Conservation (phyloP, 2,329 filamentous ascomycete genomes). For the Verticillium klebahnii region DNA sequence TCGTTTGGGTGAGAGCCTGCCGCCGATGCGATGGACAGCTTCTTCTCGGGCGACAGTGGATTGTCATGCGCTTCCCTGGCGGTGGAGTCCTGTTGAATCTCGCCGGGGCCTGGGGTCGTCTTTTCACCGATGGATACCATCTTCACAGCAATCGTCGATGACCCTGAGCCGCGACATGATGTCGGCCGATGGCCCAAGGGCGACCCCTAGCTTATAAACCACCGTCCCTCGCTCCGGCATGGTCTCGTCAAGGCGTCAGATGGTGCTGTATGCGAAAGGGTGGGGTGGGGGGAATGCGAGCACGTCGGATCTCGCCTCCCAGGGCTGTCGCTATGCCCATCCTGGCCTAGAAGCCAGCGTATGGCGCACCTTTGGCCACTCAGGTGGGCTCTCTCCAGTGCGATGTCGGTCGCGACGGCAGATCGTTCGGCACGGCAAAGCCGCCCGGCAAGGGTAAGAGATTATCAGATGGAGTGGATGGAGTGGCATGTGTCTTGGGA, state of each 20-base stretch:
- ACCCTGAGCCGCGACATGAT: background rate
- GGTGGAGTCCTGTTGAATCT: background rate
- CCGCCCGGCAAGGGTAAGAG: background rate
- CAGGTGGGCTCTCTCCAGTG: background rate
- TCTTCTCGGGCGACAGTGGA: background rate
- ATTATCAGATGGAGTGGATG: background rate
- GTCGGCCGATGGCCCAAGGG: background rate
- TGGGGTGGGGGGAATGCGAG: background rate
- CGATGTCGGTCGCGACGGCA: background rate
- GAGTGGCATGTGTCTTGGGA: background rate
- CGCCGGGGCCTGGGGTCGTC: background rate
- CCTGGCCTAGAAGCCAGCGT: background rate
- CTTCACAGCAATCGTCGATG: background rate
- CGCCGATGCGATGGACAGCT: background rate
- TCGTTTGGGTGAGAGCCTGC: background rate
- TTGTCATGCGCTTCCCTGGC: background rate
- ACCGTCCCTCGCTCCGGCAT: background rate
- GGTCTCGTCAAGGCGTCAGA: background rate
- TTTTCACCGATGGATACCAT: background rate
- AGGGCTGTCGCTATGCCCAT: background rate
- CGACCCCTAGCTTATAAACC: background rate
- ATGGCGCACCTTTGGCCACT: background rate
- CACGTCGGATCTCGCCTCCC: background rate
- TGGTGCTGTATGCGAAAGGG: background rate
- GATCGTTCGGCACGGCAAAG: background rate